Base-by-base conservation (phyloP, 306 rosid genomes). In the Ziziphus jujuba region DNA sequence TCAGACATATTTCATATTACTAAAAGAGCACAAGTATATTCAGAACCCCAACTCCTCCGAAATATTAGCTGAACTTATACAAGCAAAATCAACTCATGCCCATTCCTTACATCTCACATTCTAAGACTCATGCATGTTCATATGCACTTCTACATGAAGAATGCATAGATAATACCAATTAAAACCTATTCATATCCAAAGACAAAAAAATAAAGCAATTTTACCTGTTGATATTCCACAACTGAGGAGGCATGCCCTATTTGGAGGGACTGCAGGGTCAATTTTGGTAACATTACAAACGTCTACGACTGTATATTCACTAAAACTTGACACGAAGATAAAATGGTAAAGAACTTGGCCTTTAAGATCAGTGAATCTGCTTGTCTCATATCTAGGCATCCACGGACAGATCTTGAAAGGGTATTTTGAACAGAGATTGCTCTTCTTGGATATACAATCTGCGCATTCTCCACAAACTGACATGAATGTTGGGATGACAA, bases 181-280 rank as follows among this genome's bases (percentile, higher is more conserved):
- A 28, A 1, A 1, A 25, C 21, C 15, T 13, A 65, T 22, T 21
- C 56, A n/a, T 43, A 9, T 31, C 1, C 13, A 28, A 49, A 17
- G 15, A n/a, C n/a, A 6, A n/a, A 15, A 49, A 20, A 61, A 16
- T 4, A 16, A 38, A 38, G 7, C 12, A 38, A 40, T 9, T 7
- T 58, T 74, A 91, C 98, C 98, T 3, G 98, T 86, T 40, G 93
- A 82, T 72, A 92, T 83, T 59, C 95, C 95, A 54, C 98, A 92
- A 5, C 93, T 85, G 23, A 92, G 80, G 59, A 89, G 93, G 67
- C 93, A 90, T 31, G 93, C 93, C 69, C 73, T 81, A 38, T 69
- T 75, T 52, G 92, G 89, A 59, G 98, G 91, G 59, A 84, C 22
- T 31, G 67, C 15, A 0, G 89, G 80, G 36, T 83, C 81, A 64